Base-by-base conservation (phyloP, 306 rosid species). In the Abrus precatorius region DNA sequence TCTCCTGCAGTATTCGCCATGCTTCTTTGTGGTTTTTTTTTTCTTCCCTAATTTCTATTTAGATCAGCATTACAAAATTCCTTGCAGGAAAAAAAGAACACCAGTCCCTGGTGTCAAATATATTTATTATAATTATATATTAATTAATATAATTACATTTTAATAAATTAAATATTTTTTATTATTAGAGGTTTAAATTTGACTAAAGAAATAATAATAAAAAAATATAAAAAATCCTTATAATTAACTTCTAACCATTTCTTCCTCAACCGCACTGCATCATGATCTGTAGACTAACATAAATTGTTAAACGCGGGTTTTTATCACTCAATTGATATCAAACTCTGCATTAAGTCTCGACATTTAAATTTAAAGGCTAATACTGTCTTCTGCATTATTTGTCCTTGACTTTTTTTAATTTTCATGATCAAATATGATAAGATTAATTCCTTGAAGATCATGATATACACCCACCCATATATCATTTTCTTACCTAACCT, bases 401-500 rank as follows among this genome's bases (percentile, higher is more conserved):
- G 64, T 29, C 33, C 57, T 30, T 74, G 30, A 74, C 49, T 48
- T 49, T 47, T 61, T 43, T 20, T 20, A 20, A 29, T 55, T 69
- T 55, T 78, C 7, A 6, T 43, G 59, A 52, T 36, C 33, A 79
- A 10, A 45, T 75, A 6, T 43, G 59, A 52, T 36, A 20, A 79
- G 8, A 45, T 75, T 13, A 59, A 41, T 57, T 56, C 2, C 53
- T n/a, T 40, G n/a, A 53, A 76, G 29, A 76, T 65, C 3, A 44
- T 53, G 12, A 53, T 13, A 43, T 20, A 65, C 68, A 80, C 36
- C 56, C 29, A 65, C 41, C 27, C 40, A n/a, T 44, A 57, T 28
- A 57, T 13, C 64, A 49, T 49, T 73, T 81, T 64, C 69, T 55
- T 41, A 27, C 44, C 59, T 67, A 47, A 74, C 74, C 79, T 41